Evolutionary conservation across 2,329 filamentous ascomycete genomes (phyloP), one percentile per base, ranked within the genome.

Genomic region (Clathrospora elynae): DNA sequence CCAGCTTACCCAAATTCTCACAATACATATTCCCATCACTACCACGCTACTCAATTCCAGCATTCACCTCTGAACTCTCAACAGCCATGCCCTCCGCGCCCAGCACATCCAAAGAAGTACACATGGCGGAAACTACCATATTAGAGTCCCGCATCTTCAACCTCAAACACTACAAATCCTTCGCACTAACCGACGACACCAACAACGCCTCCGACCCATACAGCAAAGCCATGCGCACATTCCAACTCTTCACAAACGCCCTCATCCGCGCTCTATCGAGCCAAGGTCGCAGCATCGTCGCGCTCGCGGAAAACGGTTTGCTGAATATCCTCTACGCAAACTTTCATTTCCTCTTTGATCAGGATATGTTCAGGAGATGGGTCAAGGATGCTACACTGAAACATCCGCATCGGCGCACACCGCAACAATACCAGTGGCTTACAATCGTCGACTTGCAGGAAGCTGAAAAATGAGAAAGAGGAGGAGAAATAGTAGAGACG

Each of bases 351-450:
- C 45, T 45, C 34, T 5, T 12, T 11, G 3, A 32, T 2, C 22
- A 17, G n/a, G 17, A 4, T 2, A 4, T 23, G 2, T 49, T 39
- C 8, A 14, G 10, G 1, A 18, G 6, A 1, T 51, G 48, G 48
- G 24, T 51, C 19, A 42, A 44, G 14, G 38, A 44, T 9, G 48
- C 26, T 1, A 40, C 20, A 1, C 12, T 54, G 6, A 44, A 44
- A 26, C 38, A 49, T 17, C 48, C 48, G 2, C 26, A 35, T 7
- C 44, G 45, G 10, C 39, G 42, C 2, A 44, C 39, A 9, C 16
- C 14, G 1, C 34, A 42, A 14, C 44, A 54, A n/a, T 5, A 28
- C 8, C 32, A 28, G 11, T 51, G 37, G 30, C 23, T 49, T 0
- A 20, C 6, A 16, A 47, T 54, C 6, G 42, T 46, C 1, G 9